phyloP scores from a whole-genome alignment of 148 eudicot genomes.

The Beta vulgaris region DNA sequence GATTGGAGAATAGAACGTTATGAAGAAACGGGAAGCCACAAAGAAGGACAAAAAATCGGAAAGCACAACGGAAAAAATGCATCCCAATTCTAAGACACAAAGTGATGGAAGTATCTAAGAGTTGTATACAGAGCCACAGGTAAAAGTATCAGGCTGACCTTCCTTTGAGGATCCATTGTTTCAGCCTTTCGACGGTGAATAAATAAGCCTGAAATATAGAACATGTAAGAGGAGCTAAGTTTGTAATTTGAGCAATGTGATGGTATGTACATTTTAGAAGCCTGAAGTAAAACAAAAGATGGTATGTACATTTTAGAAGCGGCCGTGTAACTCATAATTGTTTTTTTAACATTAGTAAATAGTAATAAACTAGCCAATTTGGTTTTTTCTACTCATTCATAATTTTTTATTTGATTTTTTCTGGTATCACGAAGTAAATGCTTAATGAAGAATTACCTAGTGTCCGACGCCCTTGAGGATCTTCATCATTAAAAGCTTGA shows the following conservation, averaged over 20 bases:
- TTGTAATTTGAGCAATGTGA: neutral
- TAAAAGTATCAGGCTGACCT: constrained; percentile 49
- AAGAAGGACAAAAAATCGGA: neutral
- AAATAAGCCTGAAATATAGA: constrained; percentile 64
- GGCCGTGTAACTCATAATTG: no score
- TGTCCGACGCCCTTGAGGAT: constrained; percentile 97
- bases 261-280: no score
- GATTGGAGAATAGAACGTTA: no score
- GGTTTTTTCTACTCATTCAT: neutral
- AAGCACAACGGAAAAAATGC: neutral
- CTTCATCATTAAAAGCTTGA: constrained; percentile 98
- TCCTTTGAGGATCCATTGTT: constrained; percentile 60
- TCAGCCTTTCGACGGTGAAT: constrained; percentile 99
- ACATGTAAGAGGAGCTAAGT: neutral
- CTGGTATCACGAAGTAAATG: neutral
- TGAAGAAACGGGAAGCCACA: neutral
- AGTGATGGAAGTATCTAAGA: neutral
- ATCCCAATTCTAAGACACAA: neutral
- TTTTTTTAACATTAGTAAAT: no score
- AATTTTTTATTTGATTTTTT: neutral
- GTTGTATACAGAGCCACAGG: neutral
- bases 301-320: no score
- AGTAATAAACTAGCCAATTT: no score
- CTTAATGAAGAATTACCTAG: constrained; percentile 54
- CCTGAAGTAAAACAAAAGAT: no score